Evolutionary conservation across 164 flowering plant species (phyloP).

Genomic region (Stephania cephalantha): DNA sequence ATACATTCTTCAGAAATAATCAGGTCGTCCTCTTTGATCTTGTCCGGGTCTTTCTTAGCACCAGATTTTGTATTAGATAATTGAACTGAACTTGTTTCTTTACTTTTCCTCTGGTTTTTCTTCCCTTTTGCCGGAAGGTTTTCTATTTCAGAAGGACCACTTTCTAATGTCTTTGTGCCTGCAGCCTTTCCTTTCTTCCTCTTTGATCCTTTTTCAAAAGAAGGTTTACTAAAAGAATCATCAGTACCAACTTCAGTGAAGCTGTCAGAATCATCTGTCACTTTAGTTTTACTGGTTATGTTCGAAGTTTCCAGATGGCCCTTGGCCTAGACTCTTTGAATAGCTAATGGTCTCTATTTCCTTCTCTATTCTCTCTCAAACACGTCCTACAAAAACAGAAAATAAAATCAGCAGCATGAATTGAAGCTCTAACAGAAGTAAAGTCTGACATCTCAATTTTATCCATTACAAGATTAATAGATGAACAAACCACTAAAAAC

Average conservation of each 20-base stretch:
- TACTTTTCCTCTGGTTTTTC: constrained; percentile 71
- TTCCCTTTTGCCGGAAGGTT: constrained; percentile 50
- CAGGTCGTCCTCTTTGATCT: constrained; percentile 34
- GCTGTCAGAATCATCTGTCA: constrained; percentile 32
- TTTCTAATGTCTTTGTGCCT: constrained; percentile 48
- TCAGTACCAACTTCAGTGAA: constrained; percentile 37
- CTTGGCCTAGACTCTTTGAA: constrained; percentile 28
- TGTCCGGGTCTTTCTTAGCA: constrained; percentile 42
- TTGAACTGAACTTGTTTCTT: constrained; percentile 40
- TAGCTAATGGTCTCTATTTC: constrained; percentile 42
- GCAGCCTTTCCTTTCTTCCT: constrained; percentile 73
- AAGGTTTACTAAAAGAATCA: constrained; percentile 34
- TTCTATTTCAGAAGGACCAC: constrained; percentile 42
- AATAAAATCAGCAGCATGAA: constrained; percentile 17
- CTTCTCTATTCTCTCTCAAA: constrained; percentile 56
- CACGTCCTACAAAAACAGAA: constrained; percentile 40
- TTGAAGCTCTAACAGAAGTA: constrained; percentile 12
- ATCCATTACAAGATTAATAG: neutral
- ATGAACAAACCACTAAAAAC: neutral
- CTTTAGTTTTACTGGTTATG: constrained; percentile 36
- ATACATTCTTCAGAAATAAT: constrained; percentile 69
- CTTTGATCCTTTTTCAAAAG: constrained; percentile 58
- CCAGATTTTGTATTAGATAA: constrained; percentile 48
- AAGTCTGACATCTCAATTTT: neutral
- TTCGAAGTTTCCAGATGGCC: constrained; percentile 21